These are phyloP conservation scores for Mucor mucedo DNA, from an alignment of 371 early-diverging fungal species.

Conservation along the genomic window DNA sequence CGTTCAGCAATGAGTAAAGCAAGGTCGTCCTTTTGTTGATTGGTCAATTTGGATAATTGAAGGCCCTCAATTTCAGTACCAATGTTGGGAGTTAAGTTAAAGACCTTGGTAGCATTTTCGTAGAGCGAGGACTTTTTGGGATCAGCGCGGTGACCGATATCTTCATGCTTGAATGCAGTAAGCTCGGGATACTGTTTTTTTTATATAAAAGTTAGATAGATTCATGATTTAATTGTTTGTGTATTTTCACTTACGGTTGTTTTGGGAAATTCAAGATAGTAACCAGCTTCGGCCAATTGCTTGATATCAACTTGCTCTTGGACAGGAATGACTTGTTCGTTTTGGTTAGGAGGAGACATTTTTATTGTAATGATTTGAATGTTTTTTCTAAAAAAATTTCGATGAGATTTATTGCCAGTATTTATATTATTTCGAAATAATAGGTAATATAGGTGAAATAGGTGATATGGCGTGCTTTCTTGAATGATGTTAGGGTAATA, in stretches of 20 bases:
- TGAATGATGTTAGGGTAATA: too few relatives aligned
- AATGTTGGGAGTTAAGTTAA: slow-evolving; percentile 57
- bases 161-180: slow-evolving; percentile 29
- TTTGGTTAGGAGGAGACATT: slow-evolving; percentile 16
- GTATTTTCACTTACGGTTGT: slow-evolving; percentile 12
- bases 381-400: too few relatives aligned
- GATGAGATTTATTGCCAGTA: too few relatives aligned
- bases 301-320: slow-evolving; percentile 21
- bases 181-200: slow-evolving; percentile 24
- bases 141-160: slow-evolving; percentile 49
- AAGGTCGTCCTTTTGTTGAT: slow-evolving; percentile 60
- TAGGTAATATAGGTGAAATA: too few relatives aligned
- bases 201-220: not conserved
- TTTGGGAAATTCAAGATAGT: slow-evolving; percentile 42
- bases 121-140: slow-evolving; percentile 58
- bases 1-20: slow-evolving; percentile 63
- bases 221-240: too few relatives aligned
- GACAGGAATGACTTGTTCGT: not conserved
- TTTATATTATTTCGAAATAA: too few relatives aligned
- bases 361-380: not conserved
- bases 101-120: slow-evolving; percentile 50
- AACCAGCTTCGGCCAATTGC: slow-evolving; percentile 34
- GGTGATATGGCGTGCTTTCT: too few relatives aligned
- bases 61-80: slow-evolving; percentile 65
- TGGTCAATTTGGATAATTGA: slow-evolving; percentile 52